Base-by-base conservation (phyloP, 2,329 filamentous ascomycete genomes). In the Ophiostoma perfectum region DNA sequence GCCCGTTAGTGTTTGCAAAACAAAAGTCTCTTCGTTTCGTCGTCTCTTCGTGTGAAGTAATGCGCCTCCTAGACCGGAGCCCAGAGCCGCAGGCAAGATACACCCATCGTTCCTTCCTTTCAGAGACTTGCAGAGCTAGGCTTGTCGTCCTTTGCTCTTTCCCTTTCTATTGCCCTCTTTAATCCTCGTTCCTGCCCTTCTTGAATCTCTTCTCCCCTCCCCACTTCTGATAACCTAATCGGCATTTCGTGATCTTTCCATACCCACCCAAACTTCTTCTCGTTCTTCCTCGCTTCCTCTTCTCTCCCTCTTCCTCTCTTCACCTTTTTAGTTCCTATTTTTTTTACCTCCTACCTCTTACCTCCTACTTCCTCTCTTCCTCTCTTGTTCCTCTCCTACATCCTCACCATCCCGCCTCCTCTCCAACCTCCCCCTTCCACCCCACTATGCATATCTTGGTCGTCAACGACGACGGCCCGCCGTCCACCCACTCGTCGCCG, bases 381-480 rank as follows among this genome's bases (percentile, higher is more conserved):
- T 63, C 60, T 18, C 11, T 44, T 27, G n/a, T 12, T 44, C 27
- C 64, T 65, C 18, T 9, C 9, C 12, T 63, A 64, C 63, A 8
- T 18, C 14, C 38, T 27, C 27, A 27, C 27, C 27, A 27, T 27
- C 27, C 27, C 16, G 1, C 60, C 42, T 36, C 41, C 42, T 14
- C 64, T 45, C 8, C 16, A 14, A n/a, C 65, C 45, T 11, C 9
- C 44, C 45, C 36, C 12, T n/a, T 41, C 64, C n/a, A 5, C 62
- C 41, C 47, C 49, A 18, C 74, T 69, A 87, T 88, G 85, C 85
- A 88, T 74, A 87, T 88, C 73, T 83, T 88, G 73, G 80, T 90
- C 68, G 87, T 87, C 73, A 94, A 94, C 80, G 91, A 94, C 76
- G 91, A 94, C 80, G 91, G 91, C 16, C 91, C 91, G 66, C 91